Evolutionary conservation across 202 grass and related monocot genomes (phyloP), one percentile per base, ranked within the genome.

Genomic region (Panicum virgatum): DNA sequence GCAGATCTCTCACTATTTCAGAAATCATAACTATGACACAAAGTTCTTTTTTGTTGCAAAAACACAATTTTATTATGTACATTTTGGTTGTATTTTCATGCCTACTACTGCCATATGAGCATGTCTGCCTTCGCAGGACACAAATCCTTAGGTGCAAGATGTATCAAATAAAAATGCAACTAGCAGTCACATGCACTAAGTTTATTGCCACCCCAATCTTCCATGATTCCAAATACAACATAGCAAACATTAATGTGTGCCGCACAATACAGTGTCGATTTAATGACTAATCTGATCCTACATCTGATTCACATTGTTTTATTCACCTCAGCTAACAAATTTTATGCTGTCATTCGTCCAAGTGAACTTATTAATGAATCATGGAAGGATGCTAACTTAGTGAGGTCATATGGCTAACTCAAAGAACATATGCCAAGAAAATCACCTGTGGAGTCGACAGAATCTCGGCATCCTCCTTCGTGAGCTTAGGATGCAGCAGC

Each of bases 401-500:
- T 39, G 19, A 56, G 22, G 12, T 73, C 15, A 20, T 56, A 38
- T n/a, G 46, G 46, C 44, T 12, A 72, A 51, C 16, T 2, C 11
- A 25, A 26, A 25, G 7, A 40, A 40, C 14, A 3, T 27, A 40
- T 54, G 48, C 1, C 14, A 29, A 63, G 44, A 20, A 84, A 79
- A 73, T 84, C 61, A 95, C 96, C 92, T 98, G 92, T 23, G 85
- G 80, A 45, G 90, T 91, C 3, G 90, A 98, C 8, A 98, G 74
- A 73, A 96, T 81, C 19, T 89, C 64, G 2, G 90, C 89, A 46
- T 95, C 96, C 30, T 93, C 88, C 83, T 88, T 94, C 78, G 27
- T 67, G 50, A 98, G 90, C 64, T 86, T 93, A 48, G 92, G 92
- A 62, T 91, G 92, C 75, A 98, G 85, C 72, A 95, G 92, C 76